Evolutionary conservation across 2,329 filamentous ascomycete species (phyloP), one percentile per base, ranked within the genome.

Genomic region (Fusarium globosum): DNA sequence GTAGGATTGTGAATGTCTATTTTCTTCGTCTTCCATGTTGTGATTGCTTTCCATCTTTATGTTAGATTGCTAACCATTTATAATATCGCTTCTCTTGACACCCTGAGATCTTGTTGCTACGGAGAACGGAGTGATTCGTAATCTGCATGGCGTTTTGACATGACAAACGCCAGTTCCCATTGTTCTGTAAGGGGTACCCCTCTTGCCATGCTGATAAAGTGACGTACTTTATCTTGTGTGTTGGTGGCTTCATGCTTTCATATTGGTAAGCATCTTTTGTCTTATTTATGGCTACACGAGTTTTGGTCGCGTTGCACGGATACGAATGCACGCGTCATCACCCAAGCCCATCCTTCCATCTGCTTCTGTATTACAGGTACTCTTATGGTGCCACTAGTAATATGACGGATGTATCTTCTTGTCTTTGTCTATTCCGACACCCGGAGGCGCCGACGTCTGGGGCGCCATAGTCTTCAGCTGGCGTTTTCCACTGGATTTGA

Each of bases 1-100:
- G n/a, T n/a, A n/a, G n/a, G n/a, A 33, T 2, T 16, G 2, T 10
- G 4, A 8, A 12, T 2, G 3, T 16, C 4, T 48, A 14, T 16
- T 9, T 0, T n/a, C 20, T 48, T 48, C 6, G 14, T 30, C 7
- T n/a, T 16, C 7, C 18, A 23, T 8, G 10, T 18, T 23, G n/a
- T 23, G 4, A 18, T 23, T 18, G 2, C 15, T n/a, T 42, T 8
- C 6, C 10, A 7, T 23, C 14, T 16, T 14, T 21, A 11, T n/a
- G 7, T 4, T n/a, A 42, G 14, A 16, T 16, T 7, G 41, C 21
- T 15, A 48, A 21, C 21, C 21, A 8, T 52, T 52, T 52, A 52
- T 52, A 36, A 2, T 26, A 7, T 26, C 3, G 12, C 30, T 36
- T 20, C 2, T 14, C 48, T 52, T n/a, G 15, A 20, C 30, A 4